Evolutionary conservation across 192 early-diverging fungal species (phyloP).

Genomic region (Powellomyces hirtus): DNA sequence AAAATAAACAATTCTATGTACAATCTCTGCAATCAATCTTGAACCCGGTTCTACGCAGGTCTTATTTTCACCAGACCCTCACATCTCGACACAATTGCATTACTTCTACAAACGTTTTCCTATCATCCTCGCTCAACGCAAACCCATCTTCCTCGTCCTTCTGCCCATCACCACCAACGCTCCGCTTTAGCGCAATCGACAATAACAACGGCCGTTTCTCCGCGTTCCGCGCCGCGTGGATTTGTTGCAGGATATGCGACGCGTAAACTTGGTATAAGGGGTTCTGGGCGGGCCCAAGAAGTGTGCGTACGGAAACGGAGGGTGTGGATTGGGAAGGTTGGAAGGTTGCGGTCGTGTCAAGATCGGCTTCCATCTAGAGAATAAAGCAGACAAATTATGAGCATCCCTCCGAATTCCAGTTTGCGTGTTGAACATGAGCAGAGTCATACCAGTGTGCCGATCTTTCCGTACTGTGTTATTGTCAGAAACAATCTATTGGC

Average conservation of each 20-base stretch:
- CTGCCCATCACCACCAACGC: background rate
- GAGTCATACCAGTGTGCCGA: conserved; percentile 12
- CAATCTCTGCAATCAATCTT: no score
- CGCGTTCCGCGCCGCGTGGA: conserved; percentile 3
- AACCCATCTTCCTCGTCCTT: conserved; percentile 4
- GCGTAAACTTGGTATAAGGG: conserved; percentile 17
- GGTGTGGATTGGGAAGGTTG: background rate
- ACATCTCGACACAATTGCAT: conserved; percentile 7
- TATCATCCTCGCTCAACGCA: background rate
- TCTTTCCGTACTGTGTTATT: conserved; percentile 11
- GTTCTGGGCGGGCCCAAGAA: conserved; percentile 17
- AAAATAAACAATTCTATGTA: no score
- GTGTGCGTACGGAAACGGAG: conserved; percentile 2
- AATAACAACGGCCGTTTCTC: conserved; percentile 20
- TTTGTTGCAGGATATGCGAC: conserved; percentile 16
- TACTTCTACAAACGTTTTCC: background rate
- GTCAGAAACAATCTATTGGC: conserved; percentile 12
- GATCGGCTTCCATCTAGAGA: conserved; percentile 16
- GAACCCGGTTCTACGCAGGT: no score
- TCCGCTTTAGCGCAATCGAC: background rate
- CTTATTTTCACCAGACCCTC: conserved; percentile 7
- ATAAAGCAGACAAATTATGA: background rate
- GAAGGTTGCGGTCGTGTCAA: background rate
- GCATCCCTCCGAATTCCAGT: no score
- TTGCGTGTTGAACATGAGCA: no score